phyloP scores from a whole-genome alignment of 2,329 filamentous ascomycete species.

The Graphiopsis chlorocephala region DNA sequence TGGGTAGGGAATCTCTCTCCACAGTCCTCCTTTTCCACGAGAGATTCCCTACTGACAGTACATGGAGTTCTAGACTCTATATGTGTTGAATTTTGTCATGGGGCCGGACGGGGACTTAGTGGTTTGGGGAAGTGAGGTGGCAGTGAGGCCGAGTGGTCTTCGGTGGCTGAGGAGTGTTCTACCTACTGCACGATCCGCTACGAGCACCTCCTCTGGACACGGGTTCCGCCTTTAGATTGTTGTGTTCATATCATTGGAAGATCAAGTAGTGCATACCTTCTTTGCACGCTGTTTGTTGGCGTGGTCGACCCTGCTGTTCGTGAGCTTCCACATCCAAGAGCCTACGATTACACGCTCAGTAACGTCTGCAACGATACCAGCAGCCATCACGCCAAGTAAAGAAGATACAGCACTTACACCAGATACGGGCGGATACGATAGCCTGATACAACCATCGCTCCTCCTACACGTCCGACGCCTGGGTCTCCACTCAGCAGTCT shows the following conservation, averaged over 20 bases:
- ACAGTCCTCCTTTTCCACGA: not conserved
- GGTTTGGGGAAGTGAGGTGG: not conserved
- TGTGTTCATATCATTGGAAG: not conserved
- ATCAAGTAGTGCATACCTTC: not conserved
- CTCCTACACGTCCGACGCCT: not conserved
- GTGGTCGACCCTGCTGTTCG: not conserved
- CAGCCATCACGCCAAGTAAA: not conserved
- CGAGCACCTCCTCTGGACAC: not conserved
- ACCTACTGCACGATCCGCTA: not conserved
- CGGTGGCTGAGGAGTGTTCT: not conserved
- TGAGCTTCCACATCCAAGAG: not conserved
- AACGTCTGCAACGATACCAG: not conserved
- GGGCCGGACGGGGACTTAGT: not conserved
- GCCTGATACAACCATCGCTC: not conserved
- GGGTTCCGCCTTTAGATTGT: not conserved
- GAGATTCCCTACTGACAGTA: not conserved
- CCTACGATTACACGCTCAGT: not conserved
- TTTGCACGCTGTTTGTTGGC: not conserved
- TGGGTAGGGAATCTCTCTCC: not conserved
- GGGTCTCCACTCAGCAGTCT: not conserved
- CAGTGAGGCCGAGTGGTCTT: not conserved
- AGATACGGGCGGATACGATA: not conserved
- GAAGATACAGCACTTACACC: not conserved
- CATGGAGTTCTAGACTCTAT: not conserved
- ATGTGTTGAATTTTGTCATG: not conserved